Conservation (phyloP, 2,329 filamentous ascomycete genomes). For the Epichloe scottii region DNA sequence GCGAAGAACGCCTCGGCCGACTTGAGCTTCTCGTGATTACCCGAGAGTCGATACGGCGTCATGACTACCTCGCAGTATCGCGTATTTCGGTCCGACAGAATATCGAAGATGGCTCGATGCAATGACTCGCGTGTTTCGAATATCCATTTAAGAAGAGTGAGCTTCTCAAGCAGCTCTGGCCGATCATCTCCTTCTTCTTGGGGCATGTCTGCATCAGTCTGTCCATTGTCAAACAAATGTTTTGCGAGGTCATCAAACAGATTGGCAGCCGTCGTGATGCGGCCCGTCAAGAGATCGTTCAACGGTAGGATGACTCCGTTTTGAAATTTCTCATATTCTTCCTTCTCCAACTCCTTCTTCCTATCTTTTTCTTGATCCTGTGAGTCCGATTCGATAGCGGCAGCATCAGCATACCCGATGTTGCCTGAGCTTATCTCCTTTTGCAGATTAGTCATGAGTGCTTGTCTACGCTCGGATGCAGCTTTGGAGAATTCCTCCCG, state of each 20-base stretch:
- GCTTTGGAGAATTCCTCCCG: slow-evolving; percentile 41
- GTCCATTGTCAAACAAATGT: slow-evolving; percentile 54
- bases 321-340: slow-evolving; percentile 77
- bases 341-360: slow-evolving; percentile 61
- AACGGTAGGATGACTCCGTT: slow-evolving; percentile 70
- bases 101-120: slow-evolving; percentile 72
- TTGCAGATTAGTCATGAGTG: slow-evolving; percentile 64
- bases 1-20: slow-evolving; percentile 74
- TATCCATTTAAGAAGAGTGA: slow-evolving; percentile 92
- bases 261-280: slow-evolving; percentile 59
- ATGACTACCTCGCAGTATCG: slow-evolving; percentile 77
- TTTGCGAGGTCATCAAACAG: slow-evolving; percentile 67
- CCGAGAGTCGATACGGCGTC: slow-evolving; percentile 62
- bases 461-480: slow-evolving; percentile 41
- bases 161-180: slow-evolving; percentile 84
- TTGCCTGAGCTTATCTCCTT: slow-evolving; percentile 64
- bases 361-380: slow-evolving; percentile 56
- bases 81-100: slow-evolving; percentile 74
- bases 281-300: slow-evolving; percentile 64
- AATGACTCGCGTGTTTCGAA: slow-evolving; percentile 87
- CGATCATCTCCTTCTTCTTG: slow-evolving; percentile 94
- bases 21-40: slow-evolving; percentile 65
- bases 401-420: slow-evolving; percentile 73
- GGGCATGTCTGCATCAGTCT: slow-evolving; percentile 61
- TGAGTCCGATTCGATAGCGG: slow-evolving; percentile 65